A percentile compares a stretch with the other conserved stretches of the same genome.
phyloP scores from a whole-genome alignment of 345 rosid genomes.

The Eucalyptus caleyi region DNA sequence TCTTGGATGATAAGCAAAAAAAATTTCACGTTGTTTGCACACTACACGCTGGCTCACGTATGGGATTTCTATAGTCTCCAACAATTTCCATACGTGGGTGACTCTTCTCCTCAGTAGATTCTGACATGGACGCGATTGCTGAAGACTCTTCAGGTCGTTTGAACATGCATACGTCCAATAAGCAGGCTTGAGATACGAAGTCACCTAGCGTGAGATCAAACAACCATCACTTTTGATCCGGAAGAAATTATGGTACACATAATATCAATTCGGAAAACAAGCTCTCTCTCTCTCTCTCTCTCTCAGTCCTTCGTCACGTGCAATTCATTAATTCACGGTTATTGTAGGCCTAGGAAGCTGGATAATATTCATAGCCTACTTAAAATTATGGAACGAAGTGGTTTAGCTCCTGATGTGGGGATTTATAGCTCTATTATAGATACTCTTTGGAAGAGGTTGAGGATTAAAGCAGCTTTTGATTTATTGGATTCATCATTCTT shows the following conservation, averaged over 20 bases:
- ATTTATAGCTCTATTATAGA: slow-evolving; percentile 58
- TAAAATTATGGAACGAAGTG: slow-evolving; percentile 43
- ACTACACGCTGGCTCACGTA: neutral
- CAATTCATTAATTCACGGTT: slow-evolving; percentile 64
- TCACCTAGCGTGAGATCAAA: neutral
- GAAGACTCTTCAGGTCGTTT: neutral
- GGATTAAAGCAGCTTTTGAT: slow-evolving; percentile 48
- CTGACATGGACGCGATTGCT: neutral
- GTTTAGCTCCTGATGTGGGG: slow-evolving; percentile 60
- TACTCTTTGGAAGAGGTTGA: slow-evolving; percentile 50
- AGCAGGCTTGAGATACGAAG: neutral
- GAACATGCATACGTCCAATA: neutral
- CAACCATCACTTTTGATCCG: neutral
- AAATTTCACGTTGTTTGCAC: neutral
- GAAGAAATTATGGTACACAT: neutral
- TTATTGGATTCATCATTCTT: slow-evolving; percentile 41
- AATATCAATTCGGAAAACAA: neutral
- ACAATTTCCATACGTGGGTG: neutral
- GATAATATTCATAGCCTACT: slow-evolving; percentile 66
- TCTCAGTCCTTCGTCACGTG: slow-evolving; percentile 28
- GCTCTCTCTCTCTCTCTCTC: neutral
- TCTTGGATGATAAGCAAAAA: neutral
- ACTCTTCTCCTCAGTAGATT: neutral
- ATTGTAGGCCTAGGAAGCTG: slow-evolving; percentile 54
- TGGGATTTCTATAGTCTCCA: neutral